Conservation (phyloP, 768 basidiomycete genomes). For the Mycena amicta region DNA sequence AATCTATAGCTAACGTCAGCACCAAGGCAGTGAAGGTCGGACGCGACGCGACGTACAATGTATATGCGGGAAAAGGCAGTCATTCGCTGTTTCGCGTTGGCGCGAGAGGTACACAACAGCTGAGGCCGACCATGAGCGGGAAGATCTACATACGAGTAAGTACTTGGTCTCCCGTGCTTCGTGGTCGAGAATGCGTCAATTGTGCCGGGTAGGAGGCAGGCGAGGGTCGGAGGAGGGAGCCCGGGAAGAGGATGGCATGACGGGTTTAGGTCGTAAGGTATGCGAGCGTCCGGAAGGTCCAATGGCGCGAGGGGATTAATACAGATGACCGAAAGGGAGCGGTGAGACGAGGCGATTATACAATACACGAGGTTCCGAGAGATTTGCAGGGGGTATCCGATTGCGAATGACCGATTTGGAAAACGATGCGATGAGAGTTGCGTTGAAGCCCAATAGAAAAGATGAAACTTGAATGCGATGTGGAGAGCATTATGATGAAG, state of each 20-base stretch:
- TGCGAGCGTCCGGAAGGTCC: too few relatives aligned
- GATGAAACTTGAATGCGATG: too few relatives aligned
- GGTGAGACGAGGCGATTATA: too few relatives aligned
- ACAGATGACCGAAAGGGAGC: too few relatives aligned
- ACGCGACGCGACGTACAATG: background rate
- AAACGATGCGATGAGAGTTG: too few relatives aligned
- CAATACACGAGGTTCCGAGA: too few relatives aligned
- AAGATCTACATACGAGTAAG: background rate
- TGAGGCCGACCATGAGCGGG: background rate
- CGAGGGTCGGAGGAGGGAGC: background rate
- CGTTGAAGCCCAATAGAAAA: too few relatives aligned
- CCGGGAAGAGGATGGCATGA: background rate
- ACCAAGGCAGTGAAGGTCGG: background rate
- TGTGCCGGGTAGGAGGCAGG: background rate
- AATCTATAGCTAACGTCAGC: background rate
- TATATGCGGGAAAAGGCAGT: background rate
- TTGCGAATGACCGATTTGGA: too few relatives aligned
- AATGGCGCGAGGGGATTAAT: too few relatives aligned
- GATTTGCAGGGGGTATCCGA: too few relatives aligned
- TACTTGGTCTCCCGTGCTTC: background rate
- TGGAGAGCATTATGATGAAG: too few relatives aligned
- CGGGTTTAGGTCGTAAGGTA: too few relatives aligned
- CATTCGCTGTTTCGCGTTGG: background rate
- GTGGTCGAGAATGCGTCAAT: background rate
- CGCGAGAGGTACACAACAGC: background rate